Percentiles rank a stretch among this genome's conserved stretches.
Evolutionary conservation across 176 grass and related monocot species (phyloP).

Genomic region (Oryza brachyantha): DNA sequence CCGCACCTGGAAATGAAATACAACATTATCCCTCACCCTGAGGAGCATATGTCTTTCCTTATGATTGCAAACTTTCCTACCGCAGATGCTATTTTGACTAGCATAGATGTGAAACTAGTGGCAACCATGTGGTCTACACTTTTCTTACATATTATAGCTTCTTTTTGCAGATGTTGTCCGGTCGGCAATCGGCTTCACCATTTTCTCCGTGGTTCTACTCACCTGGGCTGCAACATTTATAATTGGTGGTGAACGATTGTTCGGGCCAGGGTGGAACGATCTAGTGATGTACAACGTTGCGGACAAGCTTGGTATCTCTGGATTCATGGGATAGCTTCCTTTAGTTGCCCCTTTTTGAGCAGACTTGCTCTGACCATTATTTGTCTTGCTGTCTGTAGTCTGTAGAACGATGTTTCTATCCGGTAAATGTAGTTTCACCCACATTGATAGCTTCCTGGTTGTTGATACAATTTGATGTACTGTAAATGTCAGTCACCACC

Average conservation of each 20-base stretch:
- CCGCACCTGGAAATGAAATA: neutral
- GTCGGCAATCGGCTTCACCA: slow-evolving; percentile 58
- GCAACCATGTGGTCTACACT: neutral
- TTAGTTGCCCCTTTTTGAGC: neutral
- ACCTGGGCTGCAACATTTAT: slow-evolving; percentile 77
- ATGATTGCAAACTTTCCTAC: neutral
- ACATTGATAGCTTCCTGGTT: neutral
- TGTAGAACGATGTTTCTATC: neutral
- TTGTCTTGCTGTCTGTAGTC: neutral
- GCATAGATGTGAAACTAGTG: neutral
- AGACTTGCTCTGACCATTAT: neutral
- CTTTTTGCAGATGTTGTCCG: slow-evolving; percentile 72
- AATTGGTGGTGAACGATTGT: slow-evolving; percentile 66
- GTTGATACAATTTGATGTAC: neutral
- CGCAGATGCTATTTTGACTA: neutral
- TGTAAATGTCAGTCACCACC: neutral
- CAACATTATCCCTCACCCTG: neutral
- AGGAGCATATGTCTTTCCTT: neutral
- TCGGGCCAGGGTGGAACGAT: slow-evolving; percentile 78
- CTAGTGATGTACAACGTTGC: slow-evolving; percentile 93
- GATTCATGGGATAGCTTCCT: slow-evolving; percentile 57
- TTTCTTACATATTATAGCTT: slow-evolving; percentile 1
- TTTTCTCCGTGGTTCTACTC: slow-evolving; percentile 63
- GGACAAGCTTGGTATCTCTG: slow-evolving; percentile 63
- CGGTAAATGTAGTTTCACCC: neutral